Base-by-base conservation (phyloP, 768 basidiomycete species). In the Tubosaeta sp. region DNA sequence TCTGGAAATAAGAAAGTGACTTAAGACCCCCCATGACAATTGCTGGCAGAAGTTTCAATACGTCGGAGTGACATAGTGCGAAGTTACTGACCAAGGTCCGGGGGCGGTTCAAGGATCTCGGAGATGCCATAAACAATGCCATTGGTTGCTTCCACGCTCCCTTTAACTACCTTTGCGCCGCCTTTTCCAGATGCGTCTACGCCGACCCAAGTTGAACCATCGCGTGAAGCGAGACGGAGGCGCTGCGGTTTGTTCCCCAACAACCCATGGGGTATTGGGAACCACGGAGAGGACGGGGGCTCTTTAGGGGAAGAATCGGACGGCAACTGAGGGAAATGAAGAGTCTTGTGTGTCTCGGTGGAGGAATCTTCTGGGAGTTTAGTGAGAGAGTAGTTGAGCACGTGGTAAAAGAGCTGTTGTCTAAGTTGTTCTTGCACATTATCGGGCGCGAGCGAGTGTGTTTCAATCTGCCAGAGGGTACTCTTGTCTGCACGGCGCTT, bases 341-440 rank as follows among this genome's bases (percentile, higher is more conserved):
- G 73, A 2, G 91, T 92, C 55, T 77, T 56, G 57, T 80, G 76
- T 10, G 75, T 72, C 38, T 71, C 59, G 6, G 53, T 65, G 10
- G 73, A 65, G 19, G 71, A 59, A 10, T 73, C 63, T 29, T 78
- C 69, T 27, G 82, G 74, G 14, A 75, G 52, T 25, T 67, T 60
- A 17, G 76, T 60, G 29, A 97, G 65, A 6, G 88, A 82, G 66
- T 83, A 83, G 69, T 98, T 97, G 59, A 98, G 76, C 42, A 97
- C 71, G 69, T 98, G 97, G 67, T 98, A 98, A 63, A 97, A 85
- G 48, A 99, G 78, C 62, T 95, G 87, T 62, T 97, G 94, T 48
- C 95, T 80, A 42, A 98, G 80, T 53, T 81, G 74, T 61, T 89
- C 84, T 52, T 91, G 81, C 29, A 94, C 74, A 66, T 97, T 97